These are phyloP conservation scores for Phytophthora pistaciae DNA, from an alignment of 352 stramenopile genomes.

Conservation along the genomic window DNA sequence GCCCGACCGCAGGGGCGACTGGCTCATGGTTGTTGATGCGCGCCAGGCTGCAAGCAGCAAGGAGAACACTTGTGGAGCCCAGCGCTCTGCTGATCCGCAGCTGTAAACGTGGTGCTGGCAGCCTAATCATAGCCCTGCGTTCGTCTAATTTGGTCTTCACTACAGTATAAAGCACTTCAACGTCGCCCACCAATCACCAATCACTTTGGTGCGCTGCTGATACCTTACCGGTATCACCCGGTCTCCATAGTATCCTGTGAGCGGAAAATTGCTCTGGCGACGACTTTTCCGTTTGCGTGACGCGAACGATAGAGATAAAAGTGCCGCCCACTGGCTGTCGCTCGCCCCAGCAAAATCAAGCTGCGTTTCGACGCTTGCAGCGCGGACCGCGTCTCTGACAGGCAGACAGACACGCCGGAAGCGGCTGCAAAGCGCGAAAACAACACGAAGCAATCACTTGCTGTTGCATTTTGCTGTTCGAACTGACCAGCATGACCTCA, in stretches of 20 bases:
- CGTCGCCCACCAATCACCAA: background rate
- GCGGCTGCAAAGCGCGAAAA: background rate
- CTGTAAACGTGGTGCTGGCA: background rate
- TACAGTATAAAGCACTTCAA: background rate
- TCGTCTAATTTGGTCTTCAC: slow-evolving; percentile 16
- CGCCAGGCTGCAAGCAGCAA: background rate
- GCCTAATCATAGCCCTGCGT: slow-evolving; percentile 27
- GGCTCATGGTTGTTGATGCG: slow-evolving; percentile 26
- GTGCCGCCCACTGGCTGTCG: background rate
- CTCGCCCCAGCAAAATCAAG: background rate
- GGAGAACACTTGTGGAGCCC: background rate
- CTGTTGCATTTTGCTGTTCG: slow-evolving; percentile 23
- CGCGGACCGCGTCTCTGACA: background rate
- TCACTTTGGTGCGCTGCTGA: background rate
- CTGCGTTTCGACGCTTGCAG: background rate
- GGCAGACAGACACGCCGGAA: slow-evolving; percentile 2
- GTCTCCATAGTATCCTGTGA: background rate
- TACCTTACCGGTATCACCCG: too few relatives aligned
- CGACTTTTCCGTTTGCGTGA: background rate
- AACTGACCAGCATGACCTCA: background rate
- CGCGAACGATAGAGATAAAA: background rate
- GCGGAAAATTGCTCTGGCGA: background rate
- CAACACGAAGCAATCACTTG: slow-evolving; percentile 18
- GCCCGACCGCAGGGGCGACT: slow-evolving; percentile 24
- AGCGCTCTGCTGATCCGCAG: background rate